Percentiles rank a stretch among this genome's conserved stretches.
Evolutionary conservation across 768 basidiomycete species (phyloP).

Genomic region (Strobilomyces confusus): DNA sequence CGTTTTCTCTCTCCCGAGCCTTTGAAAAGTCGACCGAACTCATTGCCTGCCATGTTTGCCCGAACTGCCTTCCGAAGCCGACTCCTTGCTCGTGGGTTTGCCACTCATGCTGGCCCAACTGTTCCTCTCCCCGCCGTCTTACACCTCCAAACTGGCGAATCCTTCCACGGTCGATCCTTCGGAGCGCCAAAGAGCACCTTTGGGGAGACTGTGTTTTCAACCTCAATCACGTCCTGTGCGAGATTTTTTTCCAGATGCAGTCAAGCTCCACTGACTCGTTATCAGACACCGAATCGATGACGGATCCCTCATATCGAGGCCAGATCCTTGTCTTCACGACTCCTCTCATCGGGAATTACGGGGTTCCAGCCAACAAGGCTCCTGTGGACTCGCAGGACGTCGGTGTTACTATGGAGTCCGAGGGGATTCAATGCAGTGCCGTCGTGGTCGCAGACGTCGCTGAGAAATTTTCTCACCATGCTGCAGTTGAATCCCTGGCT

Average conservation of each 20-base stretch:
- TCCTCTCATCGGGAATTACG: slow-evolving; percentile 98
- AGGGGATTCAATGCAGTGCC: slow-evolving; percentile 85
- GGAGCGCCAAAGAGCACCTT: slow-evolving; percentile 83
- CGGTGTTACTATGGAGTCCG: slow-evolving; percentile 85
- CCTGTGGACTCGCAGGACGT: slow-evolving; percentile 72
- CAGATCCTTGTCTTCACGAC: slow-evolving; percentile 99
- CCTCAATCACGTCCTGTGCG: slow-evolving; percentile 96
- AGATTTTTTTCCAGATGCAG: slow-evolving; percentile 11
- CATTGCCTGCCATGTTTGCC: slow-evolving; percentile 47
- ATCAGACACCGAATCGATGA: slow-evolving; percentile 99
- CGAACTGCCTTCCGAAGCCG: slow-evolving; percentile 50
- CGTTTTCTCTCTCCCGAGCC: slow-evolving; percentile 68
- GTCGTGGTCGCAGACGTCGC: slow-evolving; percentile 94
- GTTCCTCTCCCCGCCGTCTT: slow-evolving; percentile 69
- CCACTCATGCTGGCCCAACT: slow-evolving; percentile 56
- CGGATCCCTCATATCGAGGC: slow-evolving; percentile 96
- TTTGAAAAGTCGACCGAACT: slow-evolving; percentile 25
- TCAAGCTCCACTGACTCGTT: slow-evolving; percentile 9
- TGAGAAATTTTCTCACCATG: slow-evolving; percentile 91
- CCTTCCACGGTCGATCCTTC: slow-evolving; percentile 86
- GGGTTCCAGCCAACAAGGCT: slow-evolving; percentile 80
- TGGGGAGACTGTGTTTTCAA: slow-evolving; percentile 98
- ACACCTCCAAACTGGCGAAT: slow-evolving; percentile 92
- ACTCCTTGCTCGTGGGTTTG: slow-evolving; percentile 55
- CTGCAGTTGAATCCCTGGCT: slow-evolving; percentile 87